Percentiles rank a stretch among this genome's conserved stretches.
These are phyloP conservation scores for Pascua guehoae DNA, from an alignment of 1,284 basidiomycete species.

Conservation along the genomic window DNA sequence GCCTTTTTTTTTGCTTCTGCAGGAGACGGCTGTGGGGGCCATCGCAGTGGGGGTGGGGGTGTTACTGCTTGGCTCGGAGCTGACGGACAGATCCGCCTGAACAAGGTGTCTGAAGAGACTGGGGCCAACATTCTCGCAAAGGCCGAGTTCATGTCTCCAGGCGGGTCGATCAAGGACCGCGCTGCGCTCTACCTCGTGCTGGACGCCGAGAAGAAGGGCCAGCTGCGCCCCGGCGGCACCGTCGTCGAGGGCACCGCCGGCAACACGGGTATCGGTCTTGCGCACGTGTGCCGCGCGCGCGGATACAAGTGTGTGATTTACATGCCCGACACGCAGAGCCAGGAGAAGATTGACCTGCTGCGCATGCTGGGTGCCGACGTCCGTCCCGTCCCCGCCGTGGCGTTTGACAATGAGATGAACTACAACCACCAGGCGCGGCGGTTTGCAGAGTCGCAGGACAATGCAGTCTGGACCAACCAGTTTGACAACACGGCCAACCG, in stretches of 20 bases:
- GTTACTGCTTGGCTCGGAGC: not conserved
- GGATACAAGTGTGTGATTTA: constrained; percentile 99
- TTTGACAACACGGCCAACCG: constrained; percentile 95
- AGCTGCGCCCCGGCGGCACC: constrained; percentile 82
- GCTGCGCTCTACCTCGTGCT: constrained; percentile 86
- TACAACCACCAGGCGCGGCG: constrained; percentile 98
- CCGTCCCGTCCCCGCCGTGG: constrained; percentile 89
- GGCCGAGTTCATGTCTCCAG: constrained; percentile 97
- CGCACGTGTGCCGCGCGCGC: constrained; percentile 82
- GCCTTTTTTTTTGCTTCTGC: not conserved
- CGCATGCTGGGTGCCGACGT: constrained; percentile 97
- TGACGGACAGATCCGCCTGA: constrained; percentile 67
- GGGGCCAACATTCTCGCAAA: constrained; percentile 91
- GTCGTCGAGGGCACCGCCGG: constrained; percentile 97
- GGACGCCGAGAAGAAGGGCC: constrained; percentile 78
- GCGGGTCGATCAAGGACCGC: constrained; percentile 98
- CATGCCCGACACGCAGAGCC: constrained; percentile 96
- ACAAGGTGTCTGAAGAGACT: constrained; percentile 77
- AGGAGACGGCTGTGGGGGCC: not conserved
- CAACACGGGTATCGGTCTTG: constrained; percentile 97
- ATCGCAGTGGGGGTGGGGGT: not conserved
- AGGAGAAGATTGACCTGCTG: constrained; percentile 96
- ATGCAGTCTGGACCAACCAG: constrained; percentile 98
- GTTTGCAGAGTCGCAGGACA: constrained; percentile 75
- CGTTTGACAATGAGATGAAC: constrained; percentile 92